These are phyloP conservation scores for Cytospora mali DNA, from an alignment of 2,329 filamentous ascomycete species.

Conservation along the genomic window DNA sequence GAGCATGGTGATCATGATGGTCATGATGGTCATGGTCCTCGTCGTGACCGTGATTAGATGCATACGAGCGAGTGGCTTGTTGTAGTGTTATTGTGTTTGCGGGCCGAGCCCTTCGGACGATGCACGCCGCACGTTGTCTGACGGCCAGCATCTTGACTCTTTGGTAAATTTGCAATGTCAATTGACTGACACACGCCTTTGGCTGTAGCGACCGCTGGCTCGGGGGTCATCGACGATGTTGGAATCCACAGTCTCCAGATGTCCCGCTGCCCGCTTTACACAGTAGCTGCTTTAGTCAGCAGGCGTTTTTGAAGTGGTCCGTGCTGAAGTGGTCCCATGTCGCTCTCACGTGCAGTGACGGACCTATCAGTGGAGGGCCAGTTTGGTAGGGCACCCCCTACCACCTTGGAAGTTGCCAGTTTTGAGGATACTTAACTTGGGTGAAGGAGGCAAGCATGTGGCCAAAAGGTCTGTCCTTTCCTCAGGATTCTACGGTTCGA, in stretches of 20 bases:
- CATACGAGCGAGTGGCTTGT: slow-evolving; percentile 50
- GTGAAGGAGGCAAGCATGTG: slow-evolving; percentile 5
- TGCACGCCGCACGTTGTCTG: slow-evolving; percentile 40
- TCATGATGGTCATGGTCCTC: slow-evolving; percentile 50
- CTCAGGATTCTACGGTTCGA: slow-evolving; percentile 32
- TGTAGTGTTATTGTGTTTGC: slow-evolving; percentile 33
- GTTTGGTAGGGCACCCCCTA: slow-evolving; percentile 11
- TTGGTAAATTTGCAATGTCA: slow-evolving; percentile 18
- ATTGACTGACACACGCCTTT: slow-evolving; percentile 18
- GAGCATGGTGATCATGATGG: slow-evolving; percentile 44
- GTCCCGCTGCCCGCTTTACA: background rate
- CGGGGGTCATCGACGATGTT: slow-evolving; percentile 20
- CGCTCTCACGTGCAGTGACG: too few relatives aligned
- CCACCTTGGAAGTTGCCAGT: slow-evolving; percentile 8
- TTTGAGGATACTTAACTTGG: background rate
- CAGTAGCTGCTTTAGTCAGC: slow-evolving; percentile 15
- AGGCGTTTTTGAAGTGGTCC: slow-evolving; percentile 13
- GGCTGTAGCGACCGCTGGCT: background rate
- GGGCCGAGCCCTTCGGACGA: slow-evolving; percentile 42
- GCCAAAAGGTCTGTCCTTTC: slow-evolving; percentile 34
- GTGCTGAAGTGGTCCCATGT: background rate
- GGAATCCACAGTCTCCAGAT: slow-evolving; percentile 11
- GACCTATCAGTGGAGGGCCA: too few relatives aligned
- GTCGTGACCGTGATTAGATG: slow-evolving; percentile 53
- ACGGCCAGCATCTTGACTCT: slow-evolving; percentile 41